Conservation (phyloP, 768 basidiomycete species). For the Naematelia encephala region DNA sequence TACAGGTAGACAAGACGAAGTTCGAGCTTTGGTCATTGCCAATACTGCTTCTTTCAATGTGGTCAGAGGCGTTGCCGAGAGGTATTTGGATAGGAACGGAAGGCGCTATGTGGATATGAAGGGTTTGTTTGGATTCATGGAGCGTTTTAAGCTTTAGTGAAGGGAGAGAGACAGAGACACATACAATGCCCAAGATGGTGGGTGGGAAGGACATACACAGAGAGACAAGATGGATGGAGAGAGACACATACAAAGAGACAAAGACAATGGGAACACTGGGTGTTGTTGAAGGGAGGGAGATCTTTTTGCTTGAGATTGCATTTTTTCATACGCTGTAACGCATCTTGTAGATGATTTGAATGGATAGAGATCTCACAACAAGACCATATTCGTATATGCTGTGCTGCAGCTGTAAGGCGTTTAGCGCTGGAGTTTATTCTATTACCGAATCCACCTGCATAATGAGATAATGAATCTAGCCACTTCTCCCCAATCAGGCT, state of each 20-base stretch:
- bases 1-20: constrained; percentile 58
- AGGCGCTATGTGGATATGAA: constrained; percentile 83
- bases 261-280: too few relatives aligned
- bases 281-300: constrained; percentile 74
- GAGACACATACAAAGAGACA: too few relatives aligned
- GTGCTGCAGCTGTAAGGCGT: background rate
- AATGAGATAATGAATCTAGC: too few relatives aligned
- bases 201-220: too few relatives aligned
- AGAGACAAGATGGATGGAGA: too few relatives aligned
- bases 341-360: background rate
- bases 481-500: too few relatives aligned
- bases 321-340: background rate
- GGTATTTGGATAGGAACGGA: constrained; percentile 81
- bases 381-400: background rate
- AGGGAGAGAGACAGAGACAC: too few relatives aligned
- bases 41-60: constrained; percentile 58
- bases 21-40: constrained; percentile 56
- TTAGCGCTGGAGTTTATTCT: too few relatives aligned
- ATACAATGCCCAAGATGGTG: too few relatives aligned
- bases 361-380: background rate
- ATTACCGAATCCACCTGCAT: too few relatives aligned
- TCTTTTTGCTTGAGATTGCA: constrained; percentile 29
- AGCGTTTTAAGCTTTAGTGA: constrained; percentile 36
- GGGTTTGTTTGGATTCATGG: constrained; percentile 75
- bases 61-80: constrained; percentile 63